Conservation (phyloP, 805 yeast genomes). For the Wickerhamiella vanderwaltii region DNA sequence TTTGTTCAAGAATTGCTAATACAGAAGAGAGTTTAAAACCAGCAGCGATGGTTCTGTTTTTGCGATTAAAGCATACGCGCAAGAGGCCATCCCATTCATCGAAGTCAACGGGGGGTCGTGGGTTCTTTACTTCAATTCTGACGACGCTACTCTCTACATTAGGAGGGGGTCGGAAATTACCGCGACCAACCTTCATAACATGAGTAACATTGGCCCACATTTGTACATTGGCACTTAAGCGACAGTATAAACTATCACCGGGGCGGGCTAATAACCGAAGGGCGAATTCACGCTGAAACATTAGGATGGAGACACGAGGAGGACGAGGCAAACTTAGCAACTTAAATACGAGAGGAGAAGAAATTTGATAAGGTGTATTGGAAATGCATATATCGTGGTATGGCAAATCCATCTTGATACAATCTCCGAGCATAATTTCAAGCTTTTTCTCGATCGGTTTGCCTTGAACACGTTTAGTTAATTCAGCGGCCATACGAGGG, state of each 20-base stretch:
- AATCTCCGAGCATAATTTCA: conserved; percentile 88
- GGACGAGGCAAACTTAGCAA: conserved; percentile 82
- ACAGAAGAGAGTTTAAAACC: conserved; percentile 80
- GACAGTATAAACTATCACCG: conserved; percentile 86
- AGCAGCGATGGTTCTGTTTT: conserved; percentile 83
- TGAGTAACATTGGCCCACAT: conserved; percentile 99
- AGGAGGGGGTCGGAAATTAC: conserved; percentile 96
- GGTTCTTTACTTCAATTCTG: conserved; percentile 78
- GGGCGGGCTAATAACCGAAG: conserved; percentile 87
- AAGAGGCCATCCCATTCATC: conserved; percentile 95
- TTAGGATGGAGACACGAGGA: conserved; percentile 85
- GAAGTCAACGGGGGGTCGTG: conserved; percentile 88
- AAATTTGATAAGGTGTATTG: conserved; percentile 94
- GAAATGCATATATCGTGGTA: conserved; percentile 93
- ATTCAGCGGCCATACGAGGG: conserved; percentile 99
- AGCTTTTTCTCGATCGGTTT: conserved; percentile 87
- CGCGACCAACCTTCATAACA: conserved; percentile 95
- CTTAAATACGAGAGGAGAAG: conserved; percentile 92
- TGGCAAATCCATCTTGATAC: conserved; percentile 89
- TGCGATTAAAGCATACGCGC: conserved; percentile 83
- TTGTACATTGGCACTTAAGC: conserved; percentile 91
- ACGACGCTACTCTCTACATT: conserved; percentile 96
- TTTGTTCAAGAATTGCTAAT: conserved; percentile 68
- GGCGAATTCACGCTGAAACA: conserved; percentile 98
- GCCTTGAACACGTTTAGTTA: conserved; percentile 94